Evolutionary conservation across 148 eudicot genomes (phyloP), one percentile per base, ranked within the genome.

Genomic region (Chenopodium berlandieri): DNA sequence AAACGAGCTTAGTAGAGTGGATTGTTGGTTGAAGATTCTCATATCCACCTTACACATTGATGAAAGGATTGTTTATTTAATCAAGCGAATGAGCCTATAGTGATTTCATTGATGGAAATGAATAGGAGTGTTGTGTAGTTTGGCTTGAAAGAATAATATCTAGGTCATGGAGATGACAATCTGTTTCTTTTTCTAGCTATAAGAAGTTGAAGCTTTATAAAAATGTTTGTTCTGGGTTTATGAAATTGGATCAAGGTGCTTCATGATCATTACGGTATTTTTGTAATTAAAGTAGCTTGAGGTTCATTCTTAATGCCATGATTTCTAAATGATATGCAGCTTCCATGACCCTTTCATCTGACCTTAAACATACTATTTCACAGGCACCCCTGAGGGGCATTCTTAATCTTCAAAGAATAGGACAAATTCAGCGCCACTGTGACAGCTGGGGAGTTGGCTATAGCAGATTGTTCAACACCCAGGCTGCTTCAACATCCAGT

Each of bases 361-460:
- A 82, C 68, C n/a, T 14, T 30, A 52, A 25, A 69, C 16, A 46
- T 72, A 54, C 23, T 52, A 54, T 82, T 76, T 52, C 71, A 73
- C 81, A 94, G 98, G 95, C 88, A 84, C 91, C 92, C 88, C 81
- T 90, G 48, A 94, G 87, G 90, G 91, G 94, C 76, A 88, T 95
- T 56, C 90, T 95, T 70, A 86, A 88, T 82, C 84, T 91, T 77
- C 97, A 68, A 71, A 90, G 90, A 83, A 58, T 84, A 58, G 83
- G 90, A 77, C 75, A 87, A 58, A 71, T 85, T 62, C 88, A 78
- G 84, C 87, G 85, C 80, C 69, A 79, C 62, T 63, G 75, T 84
- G 86, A 84, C 77, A 84, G 70, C 37, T 80, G 70, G 82, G 89
- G 83, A 19, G 82, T 82, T 75, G 89, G 89, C 52, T 81, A 82